Evolutionary conservation across 352 stramenopile species (phyloP), one percentile per base, ranked within the genome.

Genomic region (Pythium inflatum): DNA sequence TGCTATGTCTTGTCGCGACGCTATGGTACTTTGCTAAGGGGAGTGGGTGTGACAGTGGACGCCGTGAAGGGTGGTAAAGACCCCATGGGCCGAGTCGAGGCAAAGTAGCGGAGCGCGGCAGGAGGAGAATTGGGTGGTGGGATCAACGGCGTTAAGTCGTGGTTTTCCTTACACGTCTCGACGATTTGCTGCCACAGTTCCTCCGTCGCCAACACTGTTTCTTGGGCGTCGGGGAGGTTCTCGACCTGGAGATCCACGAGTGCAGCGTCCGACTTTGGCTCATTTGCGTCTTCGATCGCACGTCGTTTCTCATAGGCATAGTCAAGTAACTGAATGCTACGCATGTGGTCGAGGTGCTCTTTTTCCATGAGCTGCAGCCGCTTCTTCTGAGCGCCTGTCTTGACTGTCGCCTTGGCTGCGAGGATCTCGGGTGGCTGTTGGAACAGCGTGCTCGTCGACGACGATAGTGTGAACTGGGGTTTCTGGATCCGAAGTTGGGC

Each of bases 361-460:
- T 79, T 77, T 66, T 94, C 83, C 46, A 87, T 74, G 24, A 64
- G 62, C 27, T 66, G 66, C 34, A 92, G 74, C 20, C 71, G 61
- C 64, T 72, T 76, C 38, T 77, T 76, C 45, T 92, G 80, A 14
- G 48, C 49, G 9, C 30, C 14, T 2, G 80, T 88, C 63, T 77
- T 91, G 25, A 75, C 80, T 31, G 83, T 88, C 18, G 82, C 83
- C 3, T 83, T 79, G 7, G 81, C 86, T 27, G 84, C 86, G 6
- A 91, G 65, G 28, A 91, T 78, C 65, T 94, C 83, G 3, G 85
- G 83, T 22, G 85, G 83, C 49, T 74, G 75, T 58, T 82, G 79
- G 63, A 91, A 81, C 25, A 93, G 64, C 16, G 87, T 94, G 73
- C 83, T 92, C 24, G 79, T 89, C 12, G 85, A 93, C 14, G 82